These are phyloP conservation scores for Krasilnikovozyma curviuscula DNA, from an alignment of 768 basidiomycete genomes.

Conservation along the genomic window DNA sequence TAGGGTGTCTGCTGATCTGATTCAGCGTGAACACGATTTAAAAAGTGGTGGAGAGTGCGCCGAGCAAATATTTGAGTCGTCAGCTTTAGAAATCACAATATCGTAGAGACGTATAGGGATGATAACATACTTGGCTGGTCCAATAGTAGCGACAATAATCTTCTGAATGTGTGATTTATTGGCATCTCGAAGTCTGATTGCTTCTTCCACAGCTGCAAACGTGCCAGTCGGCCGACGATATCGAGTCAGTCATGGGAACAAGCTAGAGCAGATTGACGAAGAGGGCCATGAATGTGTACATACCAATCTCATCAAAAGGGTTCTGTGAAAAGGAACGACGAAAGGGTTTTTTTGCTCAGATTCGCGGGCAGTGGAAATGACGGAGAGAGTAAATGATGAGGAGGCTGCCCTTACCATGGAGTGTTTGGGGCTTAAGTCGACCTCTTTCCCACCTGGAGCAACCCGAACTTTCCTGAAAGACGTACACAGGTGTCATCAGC, in stretches of 20 bases:
- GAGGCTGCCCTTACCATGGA: slow-evolving; percentile 54
- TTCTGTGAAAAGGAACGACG: slow-evolving; percentile 37
- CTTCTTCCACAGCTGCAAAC: slow-evolving; percentile 75
- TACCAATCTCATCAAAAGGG: slow-evolving; percentile 96
- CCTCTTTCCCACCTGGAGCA: slow-evolving; percentile 79
- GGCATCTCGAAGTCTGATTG: slow-evolving; percentile 64
- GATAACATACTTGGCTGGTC: slow-evolving; percentile 65
- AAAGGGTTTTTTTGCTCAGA: not conserved
- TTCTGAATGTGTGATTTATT: slow-evolving; percentile 37
- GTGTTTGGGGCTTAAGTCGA: slow-evolving; percentile 95
- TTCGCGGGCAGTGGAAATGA: not conserved
- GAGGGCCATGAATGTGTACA: slow-evolving; percentile 16
- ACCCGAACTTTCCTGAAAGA: slow-evolving; percentile 65
- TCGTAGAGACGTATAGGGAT: too few species aligned
- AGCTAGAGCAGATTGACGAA: not conserved
- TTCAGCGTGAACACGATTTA: too few species aligned
- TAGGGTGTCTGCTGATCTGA: too few species aligned
- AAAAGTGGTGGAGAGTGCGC: too few species aligned
- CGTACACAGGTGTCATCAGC: not conserved
- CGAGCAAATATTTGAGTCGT: too few species aligned
- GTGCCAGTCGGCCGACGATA: not conserved
- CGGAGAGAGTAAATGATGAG: not conserved
- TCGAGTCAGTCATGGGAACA: too few species aligned
- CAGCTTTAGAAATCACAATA: too few species aligned
- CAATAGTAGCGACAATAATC: slow-evolving; percentile 86